These are phyloP conservation scores for Paramecium octaurelia DNA, from an alignment of 73 alveolate genomes.

Conservation along the genomic window DNA sequence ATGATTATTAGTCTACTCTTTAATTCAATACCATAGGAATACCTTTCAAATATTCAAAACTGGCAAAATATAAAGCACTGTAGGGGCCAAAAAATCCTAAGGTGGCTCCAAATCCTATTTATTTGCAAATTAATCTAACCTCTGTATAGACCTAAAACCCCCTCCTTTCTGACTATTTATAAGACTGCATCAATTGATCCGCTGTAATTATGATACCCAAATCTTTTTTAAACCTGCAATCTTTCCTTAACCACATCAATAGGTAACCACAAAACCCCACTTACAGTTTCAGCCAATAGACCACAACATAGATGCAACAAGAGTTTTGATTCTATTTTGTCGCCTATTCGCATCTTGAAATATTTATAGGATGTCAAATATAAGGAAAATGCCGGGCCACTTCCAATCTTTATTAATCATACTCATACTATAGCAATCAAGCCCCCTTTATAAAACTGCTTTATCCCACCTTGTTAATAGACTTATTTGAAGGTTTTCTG, in stretches of 20 bases:
- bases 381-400: constrained; percentile 62
- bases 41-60: constrained; percentile 83
- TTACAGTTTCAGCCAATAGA: constrained; percentile 87
- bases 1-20: constrained; percentile 25
- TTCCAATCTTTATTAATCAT: constrained; percentile 14
- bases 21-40: not conserved
- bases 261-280: constrained; percentile 89
- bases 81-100: constrained; percentile 95
- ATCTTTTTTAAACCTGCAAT: constrained; percentile 76
- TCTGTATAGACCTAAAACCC: constrained; percentile 87
- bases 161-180: constrained; percentile 81
- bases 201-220: constrained; percentile 70
- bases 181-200: constrained; percentile 78
- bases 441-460: constrained; percentile 55
- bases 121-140: not conserved
- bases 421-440: constrained; percentile 47
- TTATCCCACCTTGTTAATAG: constrained; percentile 13
- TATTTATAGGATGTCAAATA: constrained; percentile 46
- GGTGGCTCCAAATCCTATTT: constrained; percentile 81
- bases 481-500: not conserved
- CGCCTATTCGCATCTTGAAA: not conserved
- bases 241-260: constrained; percentile 95
- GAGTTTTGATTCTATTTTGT: not conserved
- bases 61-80: constrained; percentile 89
- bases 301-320: constrained; percentile 75